Evolutionary conservation across 2,329 filamentous ascomycete genomes (phyloP).

Genomic region (Ophiocordyceps australis): DNA sequence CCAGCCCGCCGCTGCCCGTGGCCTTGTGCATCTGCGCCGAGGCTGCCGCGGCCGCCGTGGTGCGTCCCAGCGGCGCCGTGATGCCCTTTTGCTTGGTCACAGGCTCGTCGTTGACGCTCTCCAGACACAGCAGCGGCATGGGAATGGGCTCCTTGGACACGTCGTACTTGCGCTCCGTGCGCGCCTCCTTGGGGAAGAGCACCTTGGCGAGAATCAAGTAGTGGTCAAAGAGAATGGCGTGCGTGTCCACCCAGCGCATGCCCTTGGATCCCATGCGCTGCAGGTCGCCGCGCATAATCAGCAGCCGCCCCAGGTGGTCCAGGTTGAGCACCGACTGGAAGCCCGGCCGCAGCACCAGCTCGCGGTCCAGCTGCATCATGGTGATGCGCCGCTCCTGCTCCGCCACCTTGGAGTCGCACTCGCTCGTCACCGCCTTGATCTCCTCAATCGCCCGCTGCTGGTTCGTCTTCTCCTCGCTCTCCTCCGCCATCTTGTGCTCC

Average conservation of each 20-base stretch:
- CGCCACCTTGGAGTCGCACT: slow-evolving; percentile 83
- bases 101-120: slow-evolving; percentile 82
- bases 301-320: slow-evolving; percentile 79
- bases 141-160: slow-evolving; percentile 89
- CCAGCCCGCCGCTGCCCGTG: slow-evolving; percentile 34
- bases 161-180: slow-evolving; percentile 72
- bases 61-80: slow-evolving; percentile 38
- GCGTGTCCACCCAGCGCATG: slow-evolving; percentile 86
- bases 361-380: slow-evolving; percentile 66
- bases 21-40: slow-evolving; percentile 40
- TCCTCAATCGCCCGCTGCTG: slow-evolving; percentile 73
- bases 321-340: slow-evolving; percentile 85
- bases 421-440: slow-evolving; percentile 72
- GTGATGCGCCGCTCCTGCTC: slow-evolving; percentile 86
- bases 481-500: slow-evolving; percentile 63
- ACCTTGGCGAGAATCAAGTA: slow-evolving; percentile 88
- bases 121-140: slow-evolving; percentile 86
- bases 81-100: slow-evolving; percentile 71
- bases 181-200: slow-evolving; percentile 46
- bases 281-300: slow-evolving; percentile 78
- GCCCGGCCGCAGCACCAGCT: slow-evolving; percentile 69
- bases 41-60: slow-evolving; percentile 41
- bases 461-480: slow-evolving; percentile 81
- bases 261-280: slow-evolving; percentile 77
- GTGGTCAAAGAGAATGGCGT: slow-evolving; percentile 88